Conservation (phyloP, 169 alveolate genomes). For the Eimeria maxima region DNA sequence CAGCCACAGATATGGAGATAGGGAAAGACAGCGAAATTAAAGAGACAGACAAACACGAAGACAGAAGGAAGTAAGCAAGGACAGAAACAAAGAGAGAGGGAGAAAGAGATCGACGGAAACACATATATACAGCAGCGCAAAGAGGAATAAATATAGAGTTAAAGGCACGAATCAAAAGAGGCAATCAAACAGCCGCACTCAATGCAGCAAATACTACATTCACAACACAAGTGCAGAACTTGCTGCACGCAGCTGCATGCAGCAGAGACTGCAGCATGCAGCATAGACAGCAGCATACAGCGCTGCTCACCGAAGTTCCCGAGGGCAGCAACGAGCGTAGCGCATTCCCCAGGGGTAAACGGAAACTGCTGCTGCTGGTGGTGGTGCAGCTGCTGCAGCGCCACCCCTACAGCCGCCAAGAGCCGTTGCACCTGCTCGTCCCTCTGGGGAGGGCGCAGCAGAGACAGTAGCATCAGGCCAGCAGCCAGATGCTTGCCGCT, state of each 20-base stretch:
- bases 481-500: background rate
- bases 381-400: too few species aligned
- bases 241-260: background rate
- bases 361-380: background rate
- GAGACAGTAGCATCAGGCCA: constrained; percentile 3
- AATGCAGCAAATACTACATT: background rate
- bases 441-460: constrained; percentile 47
- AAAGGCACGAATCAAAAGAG: background rate
- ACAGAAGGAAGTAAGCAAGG: too few species aligned
- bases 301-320: constrained; percentile 11
- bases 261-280: background rate
- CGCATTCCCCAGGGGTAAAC: constrained; percentile 37
- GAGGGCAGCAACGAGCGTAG: constrained; percentile 35
- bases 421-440: constrained; percentile 25
- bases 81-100: background rate
- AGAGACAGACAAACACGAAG: too few species aligned
- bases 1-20: too few species aligned
- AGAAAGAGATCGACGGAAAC: background rate
- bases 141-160: background rate
- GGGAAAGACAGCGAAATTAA: too few species aligned
- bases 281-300: background rate
- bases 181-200: background rate
- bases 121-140: too few species aligned
- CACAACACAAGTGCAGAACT: background rate
- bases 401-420: background rate